Evolutionary conservation across 2,329 filamentous ascomycete species (phyloP), one percentile per base, ranked within the genome.

Genomic region (Fusarium tuaranense): DNA sequence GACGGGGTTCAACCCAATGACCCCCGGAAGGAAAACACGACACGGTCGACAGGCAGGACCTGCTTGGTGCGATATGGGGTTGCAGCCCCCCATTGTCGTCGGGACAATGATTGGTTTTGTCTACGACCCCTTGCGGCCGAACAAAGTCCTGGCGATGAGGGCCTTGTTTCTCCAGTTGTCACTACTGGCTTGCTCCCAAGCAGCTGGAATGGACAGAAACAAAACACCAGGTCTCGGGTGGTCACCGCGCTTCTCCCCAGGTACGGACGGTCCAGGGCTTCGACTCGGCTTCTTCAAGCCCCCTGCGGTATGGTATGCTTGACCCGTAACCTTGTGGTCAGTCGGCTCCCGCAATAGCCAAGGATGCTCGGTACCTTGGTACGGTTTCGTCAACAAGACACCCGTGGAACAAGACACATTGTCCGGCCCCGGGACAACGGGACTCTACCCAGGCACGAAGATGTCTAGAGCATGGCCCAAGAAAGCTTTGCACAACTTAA

Each of bases 201-300:
- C 39, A 59, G 57, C 63, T 70, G 69, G 63, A 73, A 73, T 70
- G 72, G 30, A 34, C 46, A 53, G 51, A 72, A 74, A 60, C 68
- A 71, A 63, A 69, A 60, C 63, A 69, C 60, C 59, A 62, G 70
- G 57, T 65, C 48, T 62, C 38, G 30, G 51, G 69, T 75, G 69
- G 69, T 58, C 66, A 73, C 61, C 66, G 38, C 63, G 38, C 57
- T 53, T 57, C 32, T 55, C 38, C 38, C 44, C 39, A 65, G 61
- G 38, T 51, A 74, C 39, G 61, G 46, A 69, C 36, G 61, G 58
- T 69, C 53, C 66, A 59, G 58, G 63, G 39, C 36, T 70, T 73
- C 69, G 69, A 74, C 66, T 67, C 72, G 58, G 57, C 67, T 73
- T 70, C 63, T 60, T 69, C 59, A 41, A 60, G 59, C 61, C 38